Conservation (phyloP, 768 basidiomycete genomes). For the Strobilomyces dryophilus region DNA sequence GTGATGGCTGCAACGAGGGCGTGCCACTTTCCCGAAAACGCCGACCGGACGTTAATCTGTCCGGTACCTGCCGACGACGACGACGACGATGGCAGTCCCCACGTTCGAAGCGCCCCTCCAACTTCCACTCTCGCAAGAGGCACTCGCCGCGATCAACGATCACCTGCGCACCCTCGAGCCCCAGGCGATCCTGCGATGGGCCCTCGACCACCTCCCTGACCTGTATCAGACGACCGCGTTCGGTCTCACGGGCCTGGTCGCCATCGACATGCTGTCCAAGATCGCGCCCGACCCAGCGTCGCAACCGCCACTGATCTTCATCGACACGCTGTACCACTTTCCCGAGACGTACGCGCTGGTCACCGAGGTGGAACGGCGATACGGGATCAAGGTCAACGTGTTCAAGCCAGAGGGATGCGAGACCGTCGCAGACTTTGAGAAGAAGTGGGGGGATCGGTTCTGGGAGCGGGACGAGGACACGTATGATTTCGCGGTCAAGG, state of each 20-base stretch:
- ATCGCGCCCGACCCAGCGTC: slow-evolving; percentile 48
- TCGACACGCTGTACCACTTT: slow-evolving; percentile 98
- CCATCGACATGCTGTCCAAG: slow-evolving; percentile 92
- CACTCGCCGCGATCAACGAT: slow-evolving; percentile 67
- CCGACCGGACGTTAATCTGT: neutral
- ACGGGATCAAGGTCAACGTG: slow-evolving; percentile 67
- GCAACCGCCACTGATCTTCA: slow-evolving; percentile 82
- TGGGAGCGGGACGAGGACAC: slow-evolving; percentile 87
- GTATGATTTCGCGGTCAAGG: slow-evolving; percentile 94
- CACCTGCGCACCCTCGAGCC: slow-evolving; percentile 70
- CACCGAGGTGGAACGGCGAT: slow-evolving; percentile 71
- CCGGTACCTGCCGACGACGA: neutral
- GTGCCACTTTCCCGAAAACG: neutral
- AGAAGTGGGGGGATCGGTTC: slow-evolving; percentile 68
- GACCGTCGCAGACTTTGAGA: slow-evolving; percentile 71
- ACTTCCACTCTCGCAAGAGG: slow-evolving; percentile 53
- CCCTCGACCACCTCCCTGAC: slow-evolving; percentile 68
- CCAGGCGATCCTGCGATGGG: slow-evolving; percentile 86
- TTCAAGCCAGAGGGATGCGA: slow-evolving; percentile 75
- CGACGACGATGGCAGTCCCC: slow-evolving; percentile 8
- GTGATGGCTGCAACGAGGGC: neutral
- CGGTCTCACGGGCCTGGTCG: slow-evolving; percentile 90
- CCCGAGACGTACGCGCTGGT: slow-evolving; percentile 88
- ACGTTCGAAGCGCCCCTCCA: slow-evolving; percentile 37
- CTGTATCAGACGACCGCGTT: slow-evolving; percentile 96